Conservation (phyloP, 1,284 basidiomycete genomes). For the Ceratobasidium sp. region DNA sequence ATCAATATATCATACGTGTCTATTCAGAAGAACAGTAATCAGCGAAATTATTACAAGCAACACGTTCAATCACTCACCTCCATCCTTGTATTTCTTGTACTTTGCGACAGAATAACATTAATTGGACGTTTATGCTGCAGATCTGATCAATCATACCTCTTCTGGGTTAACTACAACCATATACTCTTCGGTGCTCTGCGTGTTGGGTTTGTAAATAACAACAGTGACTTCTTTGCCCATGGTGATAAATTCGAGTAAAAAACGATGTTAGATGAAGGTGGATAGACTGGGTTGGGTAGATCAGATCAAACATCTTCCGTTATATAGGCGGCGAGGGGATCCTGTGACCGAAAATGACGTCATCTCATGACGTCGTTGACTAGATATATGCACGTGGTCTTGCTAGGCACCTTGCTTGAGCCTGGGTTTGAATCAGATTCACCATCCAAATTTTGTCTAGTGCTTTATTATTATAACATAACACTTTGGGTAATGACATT, state of each 20-base stretch:
- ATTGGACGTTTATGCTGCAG: neutral
- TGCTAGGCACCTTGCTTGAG: too few relatives aligned
- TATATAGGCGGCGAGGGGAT: too few relatives aligned
- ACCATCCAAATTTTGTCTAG: too few relatives aligned
- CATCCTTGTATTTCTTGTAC: slow-evolving; percentile 79
- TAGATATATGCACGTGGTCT: too few relatives aligned
- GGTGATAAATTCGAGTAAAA: slow-evolving; percentile 1
- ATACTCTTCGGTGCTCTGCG: slow-evolving; percentile 72
- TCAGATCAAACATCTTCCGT: too few relatives aligned
- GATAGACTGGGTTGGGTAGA: too few relatives aligned
- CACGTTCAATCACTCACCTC: slow-evolving; percentile 58
- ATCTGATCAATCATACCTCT: slow-evolving; percentile 57
- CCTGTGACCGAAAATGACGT: slow-evolving; percentile 36
- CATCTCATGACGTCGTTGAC: too few relatives aligned
- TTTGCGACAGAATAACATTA: slow-evolving; percentile 47
- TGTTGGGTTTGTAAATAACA: slow-evolving; percentile 76
- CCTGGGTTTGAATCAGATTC: too few relatives aligned
- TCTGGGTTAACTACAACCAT: slow-evolving; percentile 68
- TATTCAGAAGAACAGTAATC: slow-evolving; percentile 47
- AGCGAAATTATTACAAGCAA: slow-evolving; percentile 44
- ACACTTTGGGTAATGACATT: too few relatives aligned
- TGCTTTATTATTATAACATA: too few relatives aligned
- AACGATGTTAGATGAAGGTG: neutral
- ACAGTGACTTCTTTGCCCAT: slow-evolving; percentile 32
- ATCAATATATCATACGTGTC: slow-evolving; percentile 63